A percentile compares a stretch with the other conserved stretches of the same genome.
These are phyloP conservation scores for Trichoderma sp. DNA, from an alignment of 2,329 filamentous ascomycete species.

Conservation along the genomic window DNA sequence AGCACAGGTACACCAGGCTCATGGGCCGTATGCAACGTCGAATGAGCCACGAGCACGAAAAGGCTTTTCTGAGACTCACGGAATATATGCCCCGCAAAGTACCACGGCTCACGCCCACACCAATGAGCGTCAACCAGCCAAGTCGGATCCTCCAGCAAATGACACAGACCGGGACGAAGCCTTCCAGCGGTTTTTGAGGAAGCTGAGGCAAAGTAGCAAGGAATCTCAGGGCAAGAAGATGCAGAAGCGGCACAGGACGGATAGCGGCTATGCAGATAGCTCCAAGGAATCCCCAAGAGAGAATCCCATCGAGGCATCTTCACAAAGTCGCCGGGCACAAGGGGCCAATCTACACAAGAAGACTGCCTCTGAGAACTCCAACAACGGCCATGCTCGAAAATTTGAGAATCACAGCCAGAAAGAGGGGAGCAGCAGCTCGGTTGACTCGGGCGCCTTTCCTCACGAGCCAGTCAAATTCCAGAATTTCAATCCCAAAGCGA, in stretches of 20 bases:
- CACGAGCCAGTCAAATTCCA: slow-evolving; percentile 23
- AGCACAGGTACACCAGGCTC: neutral
- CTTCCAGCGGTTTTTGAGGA: slow-evolving; percentile 36
- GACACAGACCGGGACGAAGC: slow-evolving; percentile 25
- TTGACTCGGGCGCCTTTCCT: slow-evolving; percentile 31
- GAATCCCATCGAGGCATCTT: neutral
- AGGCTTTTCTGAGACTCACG: neutral
- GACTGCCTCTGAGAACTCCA: neutral
- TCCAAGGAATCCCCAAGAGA: neutral
- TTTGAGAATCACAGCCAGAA: neutral
- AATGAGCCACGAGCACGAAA: neutral
- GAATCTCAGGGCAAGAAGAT: neutral
- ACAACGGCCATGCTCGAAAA: neutral
- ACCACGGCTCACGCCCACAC: neutral
- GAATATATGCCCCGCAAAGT: neutral
- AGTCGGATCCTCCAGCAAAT: neutral
- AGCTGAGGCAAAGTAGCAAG: slow-evolving; percentile 27
- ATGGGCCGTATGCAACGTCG: neutral
- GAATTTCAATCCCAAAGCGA: slow-evolving; percentile 38
- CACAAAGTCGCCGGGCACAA: neutral
- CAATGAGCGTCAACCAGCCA: neutral
- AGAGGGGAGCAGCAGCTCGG: slow-evolving; percentile 29
- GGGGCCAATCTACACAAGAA: neutral
- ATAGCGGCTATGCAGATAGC: neutral
- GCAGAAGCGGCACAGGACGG: neutral